Evolutionary conservation across 352 stramenopile genomes (phyloP).

Genomic region (Phytophthora podocarpi): DNA sequence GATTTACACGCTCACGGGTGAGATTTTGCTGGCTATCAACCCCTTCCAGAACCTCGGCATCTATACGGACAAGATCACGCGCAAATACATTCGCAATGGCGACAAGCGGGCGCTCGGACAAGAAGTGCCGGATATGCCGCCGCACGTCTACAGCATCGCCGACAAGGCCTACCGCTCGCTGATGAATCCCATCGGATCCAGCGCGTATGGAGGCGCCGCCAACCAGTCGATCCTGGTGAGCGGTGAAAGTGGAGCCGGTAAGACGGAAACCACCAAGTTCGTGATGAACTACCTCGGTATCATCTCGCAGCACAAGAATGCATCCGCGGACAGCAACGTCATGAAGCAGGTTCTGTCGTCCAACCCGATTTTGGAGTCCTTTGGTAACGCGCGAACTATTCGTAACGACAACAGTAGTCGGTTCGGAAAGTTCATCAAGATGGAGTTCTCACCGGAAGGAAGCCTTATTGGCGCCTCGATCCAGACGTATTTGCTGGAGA

Average conservation of each 20-base stretch:
- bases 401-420: conserved; percentile 97
- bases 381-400: conserved; percentile 98
- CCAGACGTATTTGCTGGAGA: conserved; percentile 97
- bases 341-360: conserved; percentile 96
- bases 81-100: conserved; percentile 87
- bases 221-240: conserved; percentile 95
- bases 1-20: conserved; percentile 93
- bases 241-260: conserved; percentile 93
- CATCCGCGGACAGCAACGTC: conserved; percentile 66
- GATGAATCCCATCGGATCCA: conserved; percentile 54
- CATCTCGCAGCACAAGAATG: conserved; percentile 71
- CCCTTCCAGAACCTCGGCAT: conserved; percentile 89
- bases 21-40: conserved; percentile 89
- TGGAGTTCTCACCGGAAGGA: conserved; percentile 89
- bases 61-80: conserved; percentile 87
- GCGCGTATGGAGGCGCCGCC: conserved; percentile 31
- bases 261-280: conserved; percentile 98
- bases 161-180: conserved; percentile 89
- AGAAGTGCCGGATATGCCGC: conserved; percentile 79
- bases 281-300: conserved; percentile 95
- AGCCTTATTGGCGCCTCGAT: conserved; percentile 91
- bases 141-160: conserved; percentile 92
- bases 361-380: conserved; percentile 99
- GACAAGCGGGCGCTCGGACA: conserved; percentile 72
- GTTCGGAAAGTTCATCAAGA: conserved; percentile 98